Evolutionary conservation across 371 early-diverging fungal species (phyloP), one percentile per base, ranked within the genome.

Genomic region (Haplosporangium sp.): DNA sequence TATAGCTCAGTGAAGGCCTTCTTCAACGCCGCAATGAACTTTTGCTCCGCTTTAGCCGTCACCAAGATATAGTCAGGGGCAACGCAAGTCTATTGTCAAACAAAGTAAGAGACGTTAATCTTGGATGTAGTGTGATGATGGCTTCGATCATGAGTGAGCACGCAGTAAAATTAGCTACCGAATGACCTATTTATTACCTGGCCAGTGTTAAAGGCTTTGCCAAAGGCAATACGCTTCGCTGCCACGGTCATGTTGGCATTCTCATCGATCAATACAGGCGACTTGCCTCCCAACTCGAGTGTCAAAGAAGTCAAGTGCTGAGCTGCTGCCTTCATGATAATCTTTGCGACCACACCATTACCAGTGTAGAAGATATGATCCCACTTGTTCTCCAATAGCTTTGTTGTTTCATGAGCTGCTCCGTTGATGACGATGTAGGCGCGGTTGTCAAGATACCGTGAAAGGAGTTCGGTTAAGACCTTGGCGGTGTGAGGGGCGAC

Each of bases 311-410:
- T 88, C 61, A 94, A 83, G 62, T 91, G 82, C 66, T 92, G 83
- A 20, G 93, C 84, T 12, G 95, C 95, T 7, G 95, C 94, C 42
- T 66, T 71, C 86, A 91, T 91, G 40, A 95, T 86, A 42, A 96
- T 86, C 73, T 88, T 90, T 62, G 91, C 98, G 9, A 97, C 95
- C 52, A 84, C 84, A 38, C 92, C 90, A 76, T 86, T 92, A 53
- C 98, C 98, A 2, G 98, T 98, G 82, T 93, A 98, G 59, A 95
- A 94, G 68, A 95, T 96, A 80, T 94, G 93, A 82, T 96, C 95
- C 55, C 91, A 95, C 68, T 82, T 81, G 61, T 91, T 82, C 46
- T 84, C 85, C 38, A 98, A 85, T 69, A 98, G 80, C 41, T 65
- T 83, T 0, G 95, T 92, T 6, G 96, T 90, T 83, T 95, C 93